phyloP scores from a whole-genome alignment of 1,284 basidiomycete genomes.

The Ustilago cynodontis region DNA sequence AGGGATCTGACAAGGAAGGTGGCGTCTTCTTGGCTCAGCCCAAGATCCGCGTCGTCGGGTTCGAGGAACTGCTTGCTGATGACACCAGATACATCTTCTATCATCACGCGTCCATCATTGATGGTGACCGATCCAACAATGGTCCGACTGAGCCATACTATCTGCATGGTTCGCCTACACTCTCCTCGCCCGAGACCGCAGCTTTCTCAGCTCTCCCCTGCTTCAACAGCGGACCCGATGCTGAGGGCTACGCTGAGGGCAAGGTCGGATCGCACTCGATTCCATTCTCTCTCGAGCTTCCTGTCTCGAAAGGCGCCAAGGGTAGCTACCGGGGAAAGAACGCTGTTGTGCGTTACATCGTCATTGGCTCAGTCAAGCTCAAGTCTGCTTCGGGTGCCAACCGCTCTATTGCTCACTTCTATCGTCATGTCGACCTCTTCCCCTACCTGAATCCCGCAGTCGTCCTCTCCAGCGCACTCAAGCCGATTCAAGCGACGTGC shows the following conservation, averaged over 20 bases:
- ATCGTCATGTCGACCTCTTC: constrained; percentile 85
- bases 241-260: constrained; percentile 78
- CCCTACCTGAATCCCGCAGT: constrained; percentile 80
- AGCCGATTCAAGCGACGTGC: constrained; percentile 77
- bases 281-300: constrained; percentile 83
- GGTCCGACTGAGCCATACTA: constrained; percentile 66
- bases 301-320: constrained; percentile 79
- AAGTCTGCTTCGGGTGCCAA: constrained; percentile 74
- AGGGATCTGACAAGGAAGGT: constrained; percentile 73
- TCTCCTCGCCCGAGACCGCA: constrained; percentile 71
- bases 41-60: constrained; percentile 87
- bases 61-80: constrained; percentile 79
- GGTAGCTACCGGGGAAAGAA: constrained; percentile 77
- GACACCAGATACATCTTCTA: constrained; percentile 85
- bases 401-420: constrained; percentile 90
- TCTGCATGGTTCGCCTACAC: constrained; percentile 60
- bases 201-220: constrained; percentile 73
- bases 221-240: constrained; percentile 73
- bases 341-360: constrained; percentile 83
- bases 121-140: constrained; percentile 58
- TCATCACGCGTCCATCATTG: constrained; percentile 79
- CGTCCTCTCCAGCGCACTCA: constrained; percentile 77
- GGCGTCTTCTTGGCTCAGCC: constrained; percentile 79
- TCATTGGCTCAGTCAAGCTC: constrained; percentile 84
- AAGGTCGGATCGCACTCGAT: constrained; percentile 77